Conservation (phyloP, 176 grass and related monocot species). For the Musa troglodytarum region DNA sequence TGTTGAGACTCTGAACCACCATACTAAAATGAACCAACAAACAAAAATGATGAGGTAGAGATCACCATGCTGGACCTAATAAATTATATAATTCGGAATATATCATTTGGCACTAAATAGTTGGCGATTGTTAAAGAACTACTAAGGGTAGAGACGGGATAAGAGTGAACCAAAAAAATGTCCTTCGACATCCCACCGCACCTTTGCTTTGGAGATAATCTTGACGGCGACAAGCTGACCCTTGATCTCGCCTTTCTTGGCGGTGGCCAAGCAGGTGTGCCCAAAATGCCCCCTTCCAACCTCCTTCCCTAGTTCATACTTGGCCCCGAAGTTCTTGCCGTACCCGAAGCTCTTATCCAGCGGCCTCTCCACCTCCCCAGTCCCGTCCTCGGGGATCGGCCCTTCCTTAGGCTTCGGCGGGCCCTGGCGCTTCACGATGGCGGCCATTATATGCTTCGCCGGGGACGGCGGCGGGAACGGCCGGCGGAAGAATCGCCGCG, state of each 20-base stretch:
- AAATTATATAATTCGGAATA: not conserved
- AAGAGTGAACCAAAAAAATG: conserved; percentile 19
- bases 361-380: conserved; percentile 55
- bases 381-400: conserved; percentile 72
- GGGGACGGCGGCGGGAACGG: conserved; percentile 94
- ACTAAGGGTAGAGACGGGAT: not conserved
- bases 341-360: conserved; percentile 93
- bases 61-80: not conserved
- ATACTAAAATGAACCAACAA: not conserved
- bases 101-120: not conserved
- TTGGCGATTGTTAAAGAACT: not conserved
- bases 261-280: conserved; percentile 71
- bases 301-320: conserved; percentile 96
- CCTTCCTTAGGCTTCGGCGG: conserved; percentile 60
- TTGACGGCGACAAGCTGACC: conserved; percentile 85
- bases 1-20: no score
- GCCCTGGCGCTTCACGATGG: conserved; percentile 70
- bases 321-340: conserved; percentile 80
- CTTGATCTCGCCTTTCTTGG: conserved; percentile 86
- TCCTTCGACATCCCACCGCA: conserved; percentile 25
- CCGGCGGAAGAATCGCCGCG: conserved; percentile 73
- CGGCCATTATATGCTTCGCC: conserved; percentile 92
- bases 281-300: conserved; percentile 96
- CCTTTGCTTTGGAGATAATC: conserved; percentile 98
- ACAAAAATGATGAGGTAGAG: not conserved